These are phyloP conservation scores for Exophiala spinifera DNA, from an alignment of 2,329 filamentous ascomycete genomes.

Conservation along the genomic window DNA sequence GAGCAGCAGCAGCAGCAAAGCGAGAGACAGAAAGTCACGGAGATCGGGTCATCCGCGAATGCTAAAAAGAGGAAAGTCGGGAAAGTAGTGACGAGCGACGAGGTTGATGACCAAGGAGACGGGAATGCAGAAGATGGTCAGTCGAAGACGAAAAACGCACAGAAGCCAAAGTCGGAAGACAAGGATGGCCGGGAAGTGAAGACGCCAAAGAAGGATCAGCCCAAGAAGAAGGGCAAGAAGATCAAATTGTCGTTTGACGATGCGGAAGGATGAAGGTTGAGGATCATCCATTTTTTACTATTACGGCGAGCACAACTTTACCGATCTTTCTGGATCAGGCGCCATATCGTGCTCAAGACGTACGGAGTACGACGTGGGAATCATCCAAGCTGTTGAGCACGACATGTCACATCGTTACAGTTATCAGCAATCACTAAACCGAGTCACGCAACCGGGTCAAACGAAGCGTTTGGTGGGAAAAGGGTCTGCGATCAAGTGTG, in stretches of 20 bases:
- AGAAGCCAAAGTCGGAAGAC: not conserved
- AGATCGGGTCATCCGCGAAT: slow-evolving; percentile 16
- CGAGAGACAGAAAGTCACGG: slow-evolving; percentile 21
- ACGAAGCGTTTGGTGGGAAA: no score
- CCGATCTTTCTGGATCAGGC: not conserved
- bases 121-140: not conserved
- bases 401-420: no score
- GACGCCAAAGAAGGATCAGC: not conserved
- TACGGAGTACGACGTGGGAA: no score
- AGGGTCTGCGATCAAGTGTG: no score
- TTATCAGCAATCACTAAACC: no score
- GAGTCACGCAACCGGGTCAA: no score
- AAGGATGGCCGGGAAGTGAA: slow-evolving; percentile 3
- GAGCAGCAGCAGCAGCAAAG: slow-evolving; percentile 4
- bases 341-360: no score
- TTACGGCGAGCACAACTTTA: not conserved
- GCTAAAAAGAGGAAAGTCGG: slow-evolving; percentile 27
- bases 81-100: slow-evolving; percentile 25
- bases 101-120: slow-evolving; percentile 10
- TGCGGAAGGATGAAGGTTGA: slow-evolving; percentile 21
- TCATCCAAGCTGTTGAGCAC: no score
- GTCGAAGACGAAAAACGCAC: no score
- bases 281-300: no score
- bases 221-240: slow-evolving; percentile 29
- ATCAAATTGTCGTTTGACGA: slow-evolving; percentile 31